Evolutionary conservation across 139 green algal genomes (phyloP), one percentile per base, ranked within the genome.

Genomic region (Micractinium conductrix): DNA sequence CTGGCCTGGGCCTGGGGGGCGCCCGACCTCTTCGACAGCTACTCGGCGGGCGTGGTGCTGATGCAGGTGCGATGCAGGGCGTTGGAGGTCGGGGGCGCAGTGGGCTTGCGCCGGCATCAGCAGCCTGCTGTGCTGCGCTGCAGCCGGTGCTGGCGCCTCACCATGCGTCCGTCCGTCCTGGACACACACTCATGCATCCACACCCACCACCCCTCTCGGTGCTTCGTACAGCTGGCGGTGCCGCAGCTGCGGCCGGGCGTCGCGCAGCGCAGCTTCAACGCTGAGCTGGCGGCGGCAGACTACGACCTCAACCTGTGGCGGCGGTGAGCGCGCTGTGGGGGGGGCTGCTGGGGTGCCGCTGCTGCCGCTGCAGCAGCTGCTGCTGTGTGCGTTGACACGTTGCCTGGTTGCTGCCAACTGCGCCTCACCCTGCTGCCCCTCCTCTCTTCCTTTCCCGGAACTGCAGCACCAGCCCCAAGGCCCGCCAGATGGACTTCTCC

Each of bases 1-100:
- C 86, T 97, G 12, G 90, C 90, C 21, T 98, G 95, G 95, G 5
- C 88, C 43, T 93, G 94, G n/a, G 95, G 94, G 71, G 75, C 89
- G 12, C 95, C 95, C 0, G 93, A 98, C 89, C 93, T 98, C 19
- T 98, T 98, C 84, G 95, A 98, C 88, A 91, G 89, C 5, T 98
- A 98, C 93, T 91, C 73, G 2, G 85, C 79, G 17, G 94, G 94
- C 43, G 84, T 97, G 40, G 86, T 96, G 17, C 84, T 97, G 24
- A 84, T 97, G 89, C 93, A 95, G 82, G 85, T 93, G 84, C 53
- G 83, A 62, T 62, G 60, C 55, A n/a, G 55, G 19, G 53, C 2
- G 10, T 19, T 19, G 53, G 53, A 24, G 53, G 53, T 19, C 26
- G 7, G 24, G 53, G 53, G 53, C 26, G 53, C 10, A 30, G 53